Evolutionary conservation across 805 yeast genomes (phyloP).

Genomic region (Barnettozyma botsteinii): DNA sequence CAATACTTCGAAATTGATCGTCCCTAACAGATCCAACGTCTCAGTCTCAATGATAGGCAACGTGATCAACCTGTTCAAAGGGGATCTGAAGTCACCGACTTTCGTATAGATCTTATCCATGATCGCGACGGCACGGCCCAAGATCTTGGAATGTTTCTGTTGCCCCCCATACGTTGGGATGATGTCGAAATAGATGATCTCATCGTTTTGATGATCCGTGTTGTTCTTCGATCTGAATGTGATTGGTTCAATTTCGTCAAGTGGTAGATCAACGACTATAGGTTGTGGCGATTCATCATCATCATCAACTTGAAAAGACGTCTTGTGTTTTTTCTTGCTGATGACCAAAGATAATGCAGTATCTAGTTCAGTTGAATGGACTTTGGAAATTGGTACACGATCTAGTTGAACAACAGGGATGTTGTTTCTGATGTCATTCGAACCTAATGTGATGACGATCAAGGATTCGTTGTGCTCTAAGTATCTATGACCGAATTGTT

Average conservation of each 20-base stretch:
- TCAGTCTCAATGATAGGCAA: conserved; percentile 72
- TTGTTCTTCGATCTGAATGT: conserved; percentile 53
- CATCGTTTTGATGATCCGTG: conserved; percentile 42
- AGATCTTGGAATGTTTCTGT: conserved; percentile 32
- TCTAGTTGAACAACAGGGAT: conserved; percentile 61
- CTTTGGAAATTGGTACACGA: conserved; percentile 68
- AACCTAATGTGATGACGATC: conserved; percentile 78
- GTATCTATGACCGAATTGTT: conserved; percentile 81
- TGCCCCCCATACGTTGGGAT: conserved; percentile 77
- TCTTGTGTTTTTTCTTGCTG: conserved; percentile 23
- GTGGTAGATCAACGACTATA: conserved; percentile 68
- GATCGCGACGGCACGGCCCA: conserved; percentile 83
- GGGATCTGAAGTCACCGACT: conserved; percentile 62
- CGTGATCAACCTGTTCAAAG: conserved; percentile 59
- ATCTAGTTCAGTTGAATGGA: conserved; percentile 78
- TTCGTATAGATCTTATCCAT: conserved; percentile 54
- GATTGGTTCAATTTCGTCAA: conserved; percentile 74
- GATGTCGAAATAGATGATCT: conserved; percentile 70
- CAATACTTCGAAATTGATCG: conserved; percentile 67
- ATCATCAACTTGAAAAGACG: conserved; percentile 8
- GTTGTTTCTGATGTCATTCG: conserved; percentile 66
- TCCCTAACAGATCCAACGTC: conserved; percentile 71
- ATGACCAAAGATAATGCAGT: conserved; percentile 78
- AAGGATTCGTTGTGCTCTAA: conserved; percentile 56
- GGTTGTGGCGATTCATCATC: conserved; percentile 45